phyloP scores from a whole-genome alignment of 148 eudicot genomes.

The Linanthus parryae region DNA sequence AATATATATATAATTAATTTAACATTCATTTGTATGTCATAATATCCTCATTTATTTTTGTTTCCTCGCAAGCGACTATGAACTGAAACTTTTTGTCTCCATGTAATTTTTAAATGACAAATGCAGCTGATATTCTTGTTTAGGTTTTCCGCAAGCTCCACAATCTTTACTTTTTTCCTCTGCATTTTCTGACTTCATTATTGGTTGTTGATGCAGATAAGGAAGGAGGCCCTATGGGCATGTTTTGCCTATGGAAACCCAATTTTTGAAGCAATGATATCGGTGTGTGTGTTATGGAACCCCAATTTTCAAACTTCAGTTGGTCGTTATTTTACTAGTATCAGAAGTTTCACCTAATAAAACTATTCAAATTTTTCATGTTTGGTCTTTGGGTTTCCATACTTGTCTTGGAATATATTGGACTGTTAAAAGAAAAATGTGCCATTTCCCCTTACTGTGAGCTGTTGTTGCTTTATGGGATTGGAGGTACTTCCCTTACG shows the following conservation, averaged over 20 bases:
- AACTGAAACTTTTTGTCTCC: too few species aligned
- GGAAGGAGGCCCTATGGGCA: conserved; percentile 99
- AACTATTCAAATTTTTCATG: too few species aligned
- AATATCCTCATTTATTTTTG: too few species aligned
- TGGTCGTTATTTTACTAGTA: too few species aligned
- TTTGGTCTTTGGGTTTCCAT: too few species aligned
- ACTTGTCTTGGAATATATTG: background rate
- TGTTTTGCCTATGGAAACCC: conserved; percentile 94
- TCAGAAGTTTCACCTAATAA: too few species aligned
- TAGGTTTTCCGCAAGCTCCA: background rate
- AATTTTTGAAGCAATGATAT: conserved; percentile 77
- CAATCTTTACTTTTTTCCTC: too few species aligned
- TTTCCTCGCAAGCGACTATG: too few species aligned
- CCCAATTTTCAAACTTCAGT: background rate
- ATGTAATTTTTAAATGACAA: background rate
- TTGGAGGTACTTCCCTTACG: background rate
- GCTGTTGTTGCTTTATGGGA: background rate
- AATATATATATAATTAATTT: too few species aligned
- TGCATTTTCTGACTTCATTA: conserved; percentile 1
- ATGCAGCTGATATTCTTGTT: background rate
- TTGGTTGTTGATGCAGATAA: conserved; percentile 45
- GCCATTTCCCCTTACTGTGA: too few species aligned
- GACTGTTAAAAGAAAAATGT: too few species aligned
- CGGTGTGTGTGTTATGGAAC: conserved; percentile 30
- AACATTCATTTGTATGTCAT: too few species aligned